Percentiles rank a stretch among this genome's conserved stretches.
phyloP scores from a whole-genome alignment of 805 yeast species.

The Metschnikowia reukaufii region DNA sequence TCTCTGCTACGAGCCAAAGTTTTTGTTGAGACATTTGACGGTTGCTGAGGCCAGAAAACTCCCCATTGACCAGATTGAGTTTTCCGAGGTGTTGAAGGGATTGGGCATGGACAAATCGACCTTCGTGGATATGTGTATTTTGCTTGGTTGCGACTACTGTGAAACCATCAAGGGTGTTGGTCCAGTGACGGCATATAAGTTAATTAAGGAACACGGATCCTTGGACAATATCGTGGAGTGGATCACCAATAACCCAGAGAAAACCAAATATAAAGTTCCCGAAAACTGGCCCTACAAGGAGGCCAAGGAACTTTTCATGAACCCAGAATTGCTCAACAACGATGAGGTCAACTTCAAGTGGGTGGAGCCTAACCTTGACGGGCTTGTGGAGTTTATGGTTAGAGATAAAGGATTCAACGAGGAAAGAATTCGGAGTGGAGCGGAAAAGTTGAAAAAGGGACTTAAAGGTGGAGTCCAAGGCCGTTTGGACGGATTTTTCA shows the following conservation, averaged over 20 bases:
- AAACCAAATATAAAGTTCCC: slow-evolving; percentile 77
- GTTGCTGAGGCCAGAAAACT: slow-evolving; percentile 91
- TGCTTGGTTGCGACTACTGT: slow-evolving; percentile 96
- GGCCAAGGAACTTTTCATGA: slow-evolving; percentile 78
- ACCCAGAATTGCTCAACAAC: slow-evolving; percentile 76
- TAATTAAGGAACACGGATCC: slow-evolving; percentile 80
- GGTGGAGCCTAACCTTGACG: slow-evolving; percentile 86
- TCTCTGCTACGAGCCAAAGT: slow-evolving; percentile 85
- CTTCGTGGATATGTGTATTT: slow-evolving; percentile 87
- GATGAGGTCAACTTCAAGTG: slow-evolving; percentile 72
- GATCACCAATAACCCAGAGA: slow-evolving; percentile 53
- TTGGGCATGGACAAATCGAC: slow-evolving; percentile 69
- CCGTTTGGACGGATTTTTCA: slow-evolving; percentile 88
- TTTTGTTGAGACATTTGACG: slow-evolving; percentile 81
- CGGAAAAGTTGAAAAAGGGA: slow-evolving; percentile 79
- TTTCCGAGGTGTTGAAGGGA: slow-evolving; percentile 68
- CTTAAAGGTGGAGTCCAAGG: slow-evolving; percentile 86
- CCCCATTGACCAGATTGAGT: slow-evolving; percentile 83
- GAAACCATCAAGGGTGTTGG: slow-evolving; percentile 95
- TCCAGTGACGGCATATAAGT: slow-evolving; percentile 88
- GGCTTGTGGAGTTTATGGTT: slow-evolving; percentile 78
- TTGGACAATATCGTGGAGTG: slow-evolving; percentile 74
- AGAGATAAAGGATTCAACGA: slow-evolving; percentile 89
- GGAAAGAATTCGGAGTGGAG: slow-evolving; percentile 86
- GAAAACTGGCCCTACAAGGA: slow-evolving; percentile 93